Evolutionary conservation across 208 protist species (phyloP), one percentile per base, ranked within the genome.

Genomic region (Trypanosoma cruzi): DNA sequence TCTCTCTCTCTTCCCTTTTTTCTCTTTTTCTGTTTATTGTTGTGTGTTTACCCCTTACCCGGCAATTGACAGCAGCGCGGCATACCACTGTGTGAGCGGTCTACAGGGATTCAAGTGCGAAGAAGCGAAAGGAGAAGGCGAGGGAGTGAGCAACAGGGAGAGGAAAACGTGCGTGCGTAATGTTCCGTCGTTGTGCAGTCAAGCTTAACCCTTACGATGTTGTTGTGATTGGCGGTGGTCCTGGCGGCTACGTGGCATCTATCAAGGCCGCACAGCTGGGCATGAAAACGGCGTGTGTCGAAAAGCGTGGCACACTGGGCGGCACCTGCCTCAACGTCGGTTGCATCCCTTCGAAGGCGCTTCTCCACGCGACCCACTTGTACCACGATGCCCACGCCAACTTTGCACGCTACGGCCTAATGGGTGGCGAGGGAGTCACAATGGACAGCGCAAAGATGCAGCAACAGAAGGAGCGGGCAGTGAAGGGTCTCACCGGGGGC

Each of bases 181-280:
- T 96, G 90, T 79, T 96, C 28, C 84, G 87, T 74, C 68, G 74
- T 73, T 85, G 66, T 55, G 52, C 69, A 61, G 63, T 71, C 50
- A 61, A 48, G 36, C 57, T 87, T 53, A 86, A 81, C 66, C 68
- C 86, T 6, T 93, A 98, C 68, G 98, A 99, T 75, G 80, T 99
- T n/a, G 94, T 98, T 13, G 91, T 99, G 36, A 98, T 99, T 77
- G 99, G 99, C 48, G 99, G 98, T 71, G 99, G 99, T 8, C 99
- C 99, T 52, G 99, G 99, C 68, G 99, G 99, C 66, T 99, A 99
- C 80, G 99, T 99, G 49, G 98, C 98, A 14, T 98, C 99, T 42
- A 99, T 99, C 81, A 99, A 99, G 79, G 99, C 99, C 31, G 98
- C 97, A 16, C 99, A 99, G 89, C 89, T 99, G 6, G 99, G 99